Evolutionary conservation across 148 eudicot species (phyloP).

Genomic region (Rhododendron henanense): DNA sequence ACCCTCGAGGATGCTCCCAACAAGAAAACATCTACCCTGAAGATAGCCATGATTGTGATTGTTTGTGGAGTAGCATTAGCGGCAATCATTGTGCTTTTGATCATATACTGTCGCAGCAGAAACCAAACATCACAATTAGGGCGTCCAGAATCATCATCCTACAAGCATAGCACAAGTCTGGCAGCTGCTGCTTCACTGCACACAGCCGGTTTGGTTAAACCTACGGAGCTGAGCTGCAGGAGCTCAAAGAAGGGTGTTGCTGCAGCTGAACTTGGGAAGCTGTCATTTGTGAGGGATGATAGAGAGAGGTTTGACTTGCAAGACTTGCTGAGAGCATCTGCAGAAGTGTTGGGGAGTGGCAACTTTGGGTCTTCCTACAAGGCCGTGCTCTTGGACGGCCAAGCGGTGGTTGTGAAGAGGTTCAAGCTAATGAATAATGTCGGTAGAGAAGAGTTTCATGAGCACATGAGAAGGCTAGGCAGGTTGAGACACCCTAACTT

Average conservation of each 20-base stretch:
- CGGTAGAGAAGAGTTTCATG: conserved; percentile 58
- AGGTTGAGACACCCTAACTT: conserved; percentile 59
- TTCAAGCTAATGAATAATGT: conserved; percentile 64
- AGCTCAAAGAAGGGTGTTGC: conserved; percentile 4
- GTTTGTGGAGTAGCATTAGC: conserved; percentile 22
- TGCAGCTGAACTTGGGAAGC: conserved; percentile 30
- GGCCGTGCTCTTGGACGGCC: conserved; percentile 55
- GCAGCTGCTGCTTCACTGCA: background rate
- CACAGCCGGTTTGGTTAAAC: background rate
- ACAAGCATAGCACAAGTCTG: background rate
- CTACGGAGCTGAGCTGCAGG: background rate
- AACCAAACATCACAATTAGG: conserved; percentile 7
- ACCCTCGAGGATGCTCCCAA: background rate
- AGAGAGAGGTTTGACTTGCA: conserved; percentile 58
- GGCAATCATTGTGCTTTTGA: conserved; percentile 22
- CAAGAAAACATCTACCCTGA: conserved; percentile 20
- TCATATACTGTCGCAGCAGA: conserved; percentile 22
- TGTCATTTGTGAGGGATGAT: conserved; percentile 64
- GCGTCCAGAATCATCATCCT: conserved; percentile 12
- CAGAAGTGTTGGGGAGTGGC: conserved; percentile 85
- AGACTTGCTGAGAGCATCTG: conserved; percentile 77
- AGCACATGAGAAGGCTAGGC: conserved; percentile 63
- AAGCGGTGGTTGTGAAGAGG: conserved; percentile 74
- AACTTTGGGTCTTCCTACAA: conserved; percentile 77
- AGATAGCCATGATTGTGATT: conserved; percentile 20